phyloP scores from a whole-genome alignment of 345 rosid genomes.

The Hibiscus trionum region DNA sequence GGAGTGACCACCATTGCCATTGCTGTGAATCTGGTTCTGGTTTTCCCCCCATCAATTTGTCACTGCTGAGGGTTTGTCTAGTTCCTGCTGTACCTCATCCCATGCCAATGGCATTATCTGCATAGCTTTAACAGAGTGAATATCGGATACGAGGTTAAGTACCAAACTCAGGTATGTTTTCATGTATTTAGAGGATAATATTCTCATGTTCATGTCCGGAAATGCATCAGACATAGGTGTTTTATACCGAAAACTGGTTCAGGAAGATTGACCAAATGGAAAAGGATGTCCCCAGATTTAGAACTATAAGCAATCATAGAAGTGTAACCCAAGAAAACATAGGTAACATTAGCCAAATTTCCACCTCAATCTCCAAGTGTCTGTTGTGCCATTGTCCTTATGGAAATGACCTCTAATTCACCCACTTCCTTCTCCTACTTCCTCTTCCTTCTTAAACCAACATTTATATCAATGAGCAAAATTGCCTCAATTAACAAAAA shows the following conservation, averaged over 20 bases:
- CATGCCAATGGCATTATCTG: neutral
- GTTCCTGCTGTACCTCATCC: conserved; percentile 15
- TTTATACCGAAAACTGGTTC: conserved; percentile 21
- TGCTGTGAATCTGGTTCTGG: conserved; percentile 33
- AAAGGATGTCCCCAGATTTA: conserved; percentile 54
- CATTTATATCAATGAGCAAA: conserved; percentile 47
- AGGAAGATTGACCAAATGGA: conserved; percentile 43
- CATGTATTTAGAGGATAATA: neutral
- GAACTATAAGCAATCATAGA: conserved; percentile 52
- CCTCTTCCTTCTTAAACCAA: conserved; percentile 25
- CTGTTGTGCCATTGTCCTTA: conserved; percentile 63
- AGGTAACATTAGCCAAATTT: conserved; percentile 32
- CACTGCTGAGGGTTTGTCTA: conserved; percentile 4
- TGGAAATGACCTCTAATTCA: conserved; percentile 36
- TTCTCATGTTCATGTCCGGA: neutral
- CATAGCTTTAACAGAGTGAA: neutral
- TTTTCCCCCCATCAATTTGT: conserved; percentile 35
- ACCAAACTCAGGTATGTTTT: neutral
- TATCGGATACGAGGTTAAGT: neutral
- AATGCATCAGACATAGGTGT: neutral
- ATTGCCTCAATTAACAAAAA: conserved; percentile 54
- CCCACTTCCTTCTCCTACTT: conserved; percentile 11
- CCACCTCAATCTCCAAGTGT: conserved; percentile 57
- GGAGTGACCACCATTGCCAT: conserved; percentile 42
- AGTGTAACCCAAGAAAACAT: conserved; percentile 54